phyloP scores from a whole-genome alignment of 306 rosid genomes.

The Prunus fruticosa region DNA sequence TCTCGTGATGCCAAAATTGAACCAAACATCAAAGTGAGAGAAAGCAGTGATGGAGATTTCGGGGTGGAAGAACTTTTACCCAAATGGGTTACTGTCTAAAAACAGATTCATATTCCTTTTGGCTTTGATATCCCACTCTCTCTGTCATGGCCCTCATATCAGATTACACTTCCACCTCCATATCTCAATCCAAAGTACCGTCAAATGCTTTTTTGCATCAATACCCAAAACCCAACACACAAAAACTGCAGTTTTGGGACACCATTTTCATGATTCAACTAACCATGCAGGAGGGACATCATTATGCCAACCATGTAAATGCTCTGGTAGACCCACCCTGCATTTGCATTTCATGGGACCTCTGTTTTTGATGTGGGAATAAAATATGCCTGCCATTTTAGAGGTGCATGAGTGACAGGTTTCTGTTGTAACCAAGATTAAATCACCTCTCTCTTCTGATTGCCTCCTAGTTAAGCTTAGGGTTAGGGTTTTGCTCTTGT shows the following conservation, averaged over 20 bases:
- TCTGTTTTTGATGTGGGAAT: background rate
- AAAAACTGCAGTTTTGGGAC: background rate
- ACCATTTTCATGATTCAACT: background rate
- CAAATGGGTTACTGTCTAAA: slow-evolving; percentile 34
- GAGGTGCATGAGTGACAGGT: too few species aligned
- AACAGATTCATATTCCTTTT: background rate
- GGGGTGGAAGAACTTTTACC: slow-evolving; percentile 15
- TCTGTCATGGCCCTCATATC: slow-evolving; percentile 19
- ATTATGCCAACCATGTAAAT: slow-evolving; percentile 16
- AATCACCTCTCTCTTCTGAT: too few species aligned
- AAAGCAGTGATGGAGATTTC: slow-evolving; percentile 10
- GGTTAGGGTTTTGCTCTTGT: too few species aligned
- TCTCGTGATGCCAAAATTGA: slow-evolving; percentile 16
- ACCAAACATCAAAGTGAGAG: slow-evolving; percentile 5
- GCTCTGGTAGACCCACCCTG: slow-evolving; percentile 8
- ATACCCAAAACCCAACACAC: background rate
- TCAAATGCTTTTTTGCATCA: background rate
- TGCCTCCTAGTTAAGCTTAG: too few species aligned
- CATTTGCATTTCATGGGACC: background rate
- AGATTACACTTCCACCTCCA: slow-evolving; percentile 17
- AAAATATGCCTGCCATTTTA: too few species aligned
- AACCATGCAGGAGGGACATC: slow-evolving; percentile 8
- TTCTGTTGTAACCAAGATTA: too few species aligned
- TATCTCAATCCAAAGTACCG: slow-evolving; percentile 3
- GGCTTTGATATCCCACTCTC: slow-evolving; percentile 8